phyloP scores from a whole-genome alignment of 2,329 filamentous ascomycete species.

The Fusarium austroafricanum region DNA sequence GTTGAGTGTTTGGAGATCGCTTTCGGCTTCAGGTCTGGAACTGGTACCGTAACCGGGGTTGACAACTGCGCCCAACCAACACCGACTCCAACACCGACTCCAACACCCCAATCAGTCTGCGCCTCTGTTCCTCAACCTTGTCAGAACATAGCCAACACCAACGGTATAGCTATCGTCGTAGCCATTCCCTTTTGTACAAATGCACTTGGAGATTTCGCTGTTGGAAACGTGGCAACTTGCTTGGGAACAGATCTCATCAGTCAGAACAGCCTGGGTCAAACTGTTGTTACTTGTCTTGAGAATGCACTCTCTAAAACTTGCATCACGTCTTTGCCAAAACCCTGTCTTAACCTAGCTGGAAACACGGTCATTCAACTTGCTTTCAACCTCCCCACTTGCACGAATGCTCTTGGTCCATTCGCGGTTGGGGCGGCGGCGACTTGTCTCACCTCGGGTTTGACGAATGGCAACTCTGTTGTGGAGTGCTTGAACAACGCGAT shows the following conservation, averaged over 20 bases:
- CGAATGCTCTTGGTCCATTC: conserved; percentile 1
- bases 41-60: neutral
- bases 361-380: neutral
- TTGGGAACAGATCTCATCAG: neutral
- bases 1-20: conserved; percentile 3
- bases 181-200: neutral
- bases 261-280: neutral
- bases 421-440: neutral
- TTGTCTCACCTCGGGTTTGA: neutral
- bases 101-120: neutral
- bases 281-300: neutral
- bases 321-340: neutral
- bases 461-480: neutral
- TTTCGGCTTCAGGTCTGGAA: neutral
- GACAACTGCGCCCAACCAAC: neutral
- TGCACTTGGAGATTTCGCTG: neutral
- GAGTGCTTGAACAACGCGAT: neutral
- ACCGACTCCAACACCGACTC: neutral
- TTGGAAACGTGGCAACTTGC: neutral
- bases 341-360: neutral
- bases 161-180: neutral
- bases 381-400: neutral
- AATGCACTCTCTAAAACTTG: neutral
- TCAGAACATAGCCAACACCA: neutral
- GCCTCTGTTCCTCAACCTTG: neutral